Conservation (phyloP, 176 grass and related monocot species). For the Hsuehochloa calcarea region DNA sequence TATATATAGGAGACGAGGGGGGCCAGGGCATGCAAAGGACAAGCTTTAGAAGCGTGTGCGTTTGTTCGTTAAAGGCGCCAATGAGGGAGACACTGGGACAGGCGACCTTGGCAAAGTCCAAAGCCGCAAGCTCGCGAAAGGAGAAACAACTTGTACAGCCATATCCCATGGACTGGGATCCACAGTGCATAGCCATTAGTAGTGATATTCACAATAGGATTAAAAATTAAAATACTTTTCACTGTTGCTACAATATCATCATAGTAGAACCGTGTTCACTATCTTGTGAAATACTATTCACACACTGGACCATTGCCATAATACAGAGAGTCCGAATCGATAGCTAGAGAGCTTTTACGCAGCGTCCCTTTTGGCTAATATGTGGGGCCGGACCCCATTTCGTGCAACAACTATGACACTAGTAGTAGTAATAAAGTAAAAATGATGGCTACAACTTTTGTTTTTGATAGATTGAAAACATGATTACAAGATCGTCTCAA, state of each 20-base stretch:
- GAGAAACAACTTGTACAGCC: not conserved
- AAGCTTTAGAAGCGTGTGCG: slow-evolving; percentile 88
- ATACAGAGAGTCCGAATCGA: no score
- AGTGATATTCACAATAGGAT: no score
- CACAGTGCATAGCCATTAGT: no score
- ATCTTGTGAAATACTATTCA: no score
- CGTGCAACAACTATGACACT: not conserved
- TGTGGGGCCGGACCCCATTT: not conserved
- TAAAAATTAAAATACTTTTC: no score
- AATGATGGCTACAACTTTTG: not conserved
- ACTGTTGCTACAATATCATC: no score
- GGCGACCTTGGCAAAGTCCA: slow-evolving; percentile 38
- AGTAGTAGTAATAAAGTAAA: not conserved
- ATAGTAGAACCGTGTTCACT: no score
- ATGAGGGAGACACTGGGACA: slow-evolving; percentile 21
- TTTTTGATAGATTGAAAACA: no score
- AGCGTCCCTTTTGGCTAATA: not conserved
- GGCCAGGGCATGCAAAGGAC: slow-evolving; percentile 22
- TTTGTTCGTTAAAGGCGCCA: slow-evolving; percentile 40
- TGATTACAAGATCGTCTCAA: no score
- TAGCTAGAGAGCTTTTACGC: not conserved
- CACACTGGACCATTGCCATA: no score
- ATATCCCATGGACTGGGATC: not conserved
- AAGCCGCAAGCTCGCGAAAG: slow-evolving; percentile 21
- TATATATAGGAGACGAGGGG: slow-evolving; percentile 40